Base-by-base conservation (phyloP, 768 basidiomycete genomes). In the Hericium coralloides region DNA sequence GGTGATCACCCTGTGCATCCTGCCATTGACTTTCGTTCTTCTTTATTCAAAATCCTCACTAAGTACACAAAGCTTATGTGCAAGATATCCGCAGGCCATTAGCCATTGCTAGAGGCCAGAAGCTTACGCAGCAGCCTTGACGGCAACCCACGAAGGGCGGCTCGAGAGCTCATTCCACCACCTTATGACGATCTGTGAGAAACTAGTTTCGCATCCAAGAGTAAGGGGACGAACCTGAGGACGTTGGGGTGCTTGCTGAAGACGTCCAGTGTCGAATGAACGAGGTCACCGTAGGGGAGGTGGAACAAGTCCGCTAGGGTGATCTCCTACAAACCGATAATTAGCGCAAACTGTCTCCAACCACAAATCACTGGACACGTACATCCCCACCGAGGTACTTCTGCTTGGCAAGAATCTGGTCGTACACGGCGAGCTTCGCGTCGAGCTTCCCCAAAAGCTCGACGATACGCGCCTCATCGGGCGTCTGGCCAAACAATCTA, bases 301-400 rank as follows among this genome's bases (percentile, higher is more conserved):
- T 84, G 82, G 67, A 76, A 77, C 12, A 85, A 70, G 63, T 85
- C 84, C 3, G 79, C 81, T 1, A 84, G 69, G 7, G 80, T 82
- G 53, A 85, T 20, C 26, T 67, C 62, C 72, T 77, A 57, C 9
- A 39, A 4, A 23, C 26, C 4, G 7, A 7, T 1, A 20, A n/a
- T 53, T 15, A 23, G 17, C 23, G 25, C 26, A 50, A 2, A 25
- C 10, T n/a, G 2, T 7, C 2, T 17, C 3, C 12, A 18, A 53
- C 36, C 12, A 58, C 26, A 49, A 7, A 18, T 12, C 17, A 52
- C 10, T 25, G 2, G 23, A n/a, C 15, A 38, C 66, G 53, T 47
- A 74, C 70, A 61, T 63, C 76, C 65, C 70, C 82, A 65, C 60
- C 75, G 67, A 69, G 66, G 64, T 81, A 84, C 60, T 74, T 76